Percentiles rank a stretch among this genome's conserved stretches.
phyloP scores from a whole-genome alignment of 805 yeast genomes.

The Nakazawaea laoshanensis region DNA sequence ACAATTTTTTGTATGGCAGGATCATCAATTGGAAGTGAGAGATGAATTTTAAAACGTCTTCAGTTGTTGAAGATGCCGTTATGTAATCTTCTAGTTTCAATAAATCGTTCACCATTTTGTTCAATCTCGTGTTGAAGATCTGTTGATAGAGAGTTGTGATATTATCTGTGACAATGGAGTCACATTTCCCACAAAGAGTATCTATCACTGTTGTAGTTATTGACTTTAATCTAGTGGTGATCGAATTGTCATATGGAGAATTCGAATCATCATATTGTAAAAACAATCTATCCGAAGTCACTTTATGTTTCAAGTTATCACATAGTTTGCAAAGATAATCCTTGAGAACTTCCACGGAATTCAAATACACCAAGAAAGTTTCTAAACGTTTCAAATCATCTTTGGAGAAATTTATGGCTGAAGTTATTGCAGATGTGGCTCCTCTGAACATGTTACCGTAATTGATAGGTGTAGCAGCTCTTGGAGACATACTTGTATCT shows the following conservation, averaged over 20 bases:
- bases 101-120: conserved; percentile 24
- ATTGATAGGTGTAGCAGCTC: conserved; percentile 21
- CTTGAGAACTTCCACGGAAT: conserved; percentile 60
- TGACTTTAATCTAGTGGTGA: conserved; percentile 2
- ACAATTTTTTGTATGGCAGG: conserved; percentile 53
- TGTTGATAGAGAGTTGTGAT: conserved; percentile 30
- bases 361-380: conserved; percentile 58
- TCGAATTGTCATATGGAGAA: conserved; percentile 4
- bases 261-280: conserved; percentile 22
- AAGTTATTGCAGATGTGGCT: conserved; percentile 27
- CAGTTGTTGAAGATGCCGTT: conserved; percentile 12
- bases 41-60: conserved; percentile 38
- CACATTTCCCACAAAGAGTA: conserved; percentile 18
- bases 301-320: conserved; percentile 25
- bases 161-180: conserved; percentile 33
- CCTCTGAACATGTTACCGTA: conserved; percentile 28
- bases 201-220: background rate
- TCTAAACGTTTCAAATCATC: conserved; percentile 40
- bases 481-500: conserved; percentile 17
- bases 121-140: conserved; percentile 25
- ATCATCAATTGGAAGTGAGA: conserved; percentile 57
- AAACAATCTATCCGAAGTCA: conserved; percentile 19
- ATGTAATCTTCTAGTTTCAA: conserved; percentile 33
- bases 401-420: conserved; percentile 24
- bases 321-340: conserved; percentile 48